Evolutionary conservation across 306 rosid species (phyloP).

Genomic region (Chamaecrista fasciculata): DNA sequence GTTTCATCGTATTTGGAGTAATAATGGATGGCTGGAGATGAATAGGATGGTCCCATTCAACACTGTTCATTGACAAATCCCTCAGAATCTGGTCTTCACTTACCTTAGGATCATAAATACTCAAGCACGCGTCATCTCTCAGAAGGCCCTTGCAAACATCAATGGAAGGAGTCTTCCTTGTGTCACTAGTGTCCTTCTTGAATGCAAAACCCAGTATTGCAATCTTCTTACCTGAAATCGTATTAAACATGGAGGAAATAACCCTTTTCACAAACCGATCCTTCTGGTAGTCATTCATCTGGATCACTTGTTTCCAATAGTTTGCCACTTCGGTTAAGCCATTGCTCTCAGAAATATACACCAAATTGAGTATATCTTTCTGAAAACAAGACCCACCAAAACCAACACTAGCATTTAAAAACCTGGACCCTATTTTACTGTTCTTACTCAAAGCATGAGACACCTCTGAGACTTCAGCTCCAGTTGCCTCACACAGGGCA

Average conservation of each 20-base stretch:
- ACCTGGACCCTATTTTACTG: conserved; percentile 68
- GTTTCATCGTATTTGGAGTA: conserved; percentile 40
- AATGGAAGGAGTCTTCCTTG: conserved; percentile 81
- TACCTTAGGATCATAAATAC: conserved; percentile 66
- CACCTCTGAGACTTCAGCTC: conserved; percentile 70
- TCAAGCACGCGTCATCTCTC: conserved; percentile 62
- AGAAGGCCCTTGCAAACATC: conserved; percentile 82
- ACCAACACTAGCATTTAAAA: conserved; percentile 79
- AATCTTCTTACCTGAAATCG: conserved; percentile 76
- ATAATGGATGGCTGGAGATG: conserved; percentile 46
- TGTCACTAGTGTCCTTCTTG: conserved; percentile 81
- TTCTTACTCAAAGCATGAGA: conserved; percentile 69
- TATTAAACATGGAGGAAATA: conserved; percentile 80
- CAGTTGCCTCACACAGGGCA: conserved; percentile 83
- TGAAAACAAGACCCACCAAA: conserved; percentile 92
- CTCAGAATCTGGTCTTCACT: conserved; percentile 61
- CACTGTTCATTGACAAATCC: conserved; percentile 51
- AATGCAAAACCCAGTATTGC: conserved; percentile 77
- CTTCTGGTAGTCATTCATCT: conserved; percentile 85
- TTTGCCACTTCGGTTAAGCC: conserved; percentile 71
- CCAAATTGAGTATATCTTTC: conserved; percentile 78
- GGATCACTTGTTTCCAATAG: conserved; percentile 79
- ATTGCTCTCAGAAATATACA: conserved; percentile 76
- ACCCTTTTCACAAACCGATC: conserved; percentile 66
- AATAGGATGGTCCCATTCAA: conserved; percentile 63